A percentile compares a stretch with the other conserved stretches of the same genome.
phyloP scores from a whole-genome alignment of 2,329 filamentous ascomycete species.

The Aspergillus aculeatus region DNA sequence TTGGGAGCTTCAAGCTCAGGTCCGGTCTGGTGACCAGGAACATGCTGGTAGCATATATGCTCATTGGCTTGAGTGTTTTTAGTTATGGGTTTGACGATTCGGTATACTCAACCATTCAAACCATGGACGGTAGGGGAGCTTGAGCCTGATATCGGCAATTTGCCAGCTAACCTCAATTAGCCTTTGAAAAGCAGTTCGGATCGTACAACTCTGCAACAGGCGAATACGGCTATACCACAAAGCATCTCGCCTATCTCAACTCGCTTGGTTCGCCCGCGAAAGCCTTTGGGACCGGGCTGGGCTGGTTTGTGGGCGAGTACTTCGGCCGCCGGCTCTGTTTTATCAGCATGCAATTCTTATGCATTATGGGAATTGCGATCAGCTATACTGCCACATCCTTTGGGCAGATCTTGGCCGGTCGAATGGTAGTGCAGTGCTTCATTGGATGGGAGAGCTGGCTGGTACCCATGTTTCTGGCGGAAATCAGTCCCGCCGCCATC shows the following conservation, averaged over 20 bases:
- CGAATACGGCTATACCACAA: background rate
- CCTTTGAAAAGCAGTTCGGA: too few relatives aligned
- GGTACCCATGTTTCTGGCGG: slow-evolving; percentile 1
- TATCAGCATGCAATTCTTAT: background rate
- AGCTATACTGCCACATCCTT: background rate
- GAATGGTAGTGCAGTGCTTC: slow-evolving; percentile 4
- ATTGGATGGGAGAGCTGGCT: slow-evolving; percentile 5
- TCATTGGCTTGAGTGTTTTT: background rate
- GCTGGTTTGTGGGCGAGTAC: background rate
- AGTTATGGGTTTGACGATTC: slow-evolving; percentile 2
- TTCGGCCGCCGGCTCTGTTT: slow-evolving; percentile 1
- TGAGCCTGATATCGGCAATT: too few relatives aligned
- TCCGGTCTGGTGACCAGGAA: background rate
- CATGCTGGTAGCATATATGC: slow-evolving; percentile 1
- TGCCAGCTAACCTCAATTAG: too few relatives aligned
- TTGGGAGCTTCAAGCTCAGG: background rate
- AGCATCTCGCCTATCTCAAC: slow-evolving; percentile 1
- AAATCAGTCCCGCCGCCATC: background rate
- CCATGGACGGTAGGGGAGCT: background rate
- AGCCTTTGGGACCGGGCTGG: background rate
- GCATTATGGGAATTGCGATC: background rate
- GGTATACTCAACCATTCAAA: background rate
- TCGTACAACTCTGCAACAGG: background rate
- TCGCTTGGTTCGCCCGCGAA: background rate
- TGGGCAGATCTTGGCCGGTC: background rate